phyloP scores from a whole-genome alignment of 148 eudicot species.

The Dysphania ambrosioides region DNA sequence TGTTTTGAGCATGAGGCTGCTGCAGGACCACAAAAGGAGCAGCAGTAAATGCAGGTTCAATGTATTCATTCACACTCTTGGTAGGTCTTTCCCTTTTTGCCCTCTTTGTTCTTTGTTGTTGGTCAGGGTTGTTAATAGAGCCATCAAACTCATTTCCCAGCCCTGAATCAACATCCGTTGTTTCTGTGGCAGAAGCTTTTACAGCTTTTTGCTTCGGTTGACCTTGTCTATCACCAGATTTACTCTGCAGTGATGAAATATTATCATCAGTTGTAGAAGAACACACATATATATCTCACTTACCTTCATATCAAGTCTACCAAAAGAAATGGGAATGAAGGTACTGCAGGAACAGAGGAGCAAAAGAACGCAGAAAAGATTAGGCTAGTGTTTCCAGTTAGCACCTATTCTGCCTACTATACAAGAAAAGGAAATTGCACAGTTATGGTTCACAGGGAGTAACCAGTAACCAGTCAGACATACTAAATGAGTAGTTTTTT shows the following conservation, averaged over 20 bases:
- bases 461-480: not conserved
- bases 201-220: constrained; percentile 45
- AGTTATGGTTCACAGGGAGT: not conserved
- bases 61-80: constrained; percentile 78
- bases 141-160: constrained; percentile 46
- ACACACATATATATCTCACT: not conserved
- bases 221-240: constrained; percentile 54
- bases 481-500: not conserved
- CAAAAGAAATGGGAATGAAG: not conserved
- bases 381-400: too few species aligned
- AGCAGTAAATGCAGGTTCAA: constrained; percentile 73
- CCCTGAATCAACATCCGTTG: constrained; percentile 32
- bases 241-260: constrained; percentile 54
- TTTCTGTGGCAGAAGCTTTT: constrained; percentile 29
- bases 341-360: not conserved
- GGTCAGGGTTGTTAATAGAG: constrained; percentile 28
- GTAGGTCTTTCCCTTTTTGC: constrained; percentile 81
- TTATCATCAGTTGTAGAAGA: constrained; percentile 1
- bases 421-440: constrained; percentile 1
- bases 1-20: constrained; percentile 24
- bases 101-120: constrained; percentile 58
- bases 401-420: not conserved
- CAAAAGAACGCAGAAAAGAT: not conserved
- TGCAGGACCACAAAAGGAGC: constrained; percentile 17
- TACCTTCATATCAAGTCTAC: not conserved